These are phyloP conservation scores for Saccharum officinarum DNA, from an alignment of 176 grass and related monocot genomes.

Conservation along the genomic window DNA sequence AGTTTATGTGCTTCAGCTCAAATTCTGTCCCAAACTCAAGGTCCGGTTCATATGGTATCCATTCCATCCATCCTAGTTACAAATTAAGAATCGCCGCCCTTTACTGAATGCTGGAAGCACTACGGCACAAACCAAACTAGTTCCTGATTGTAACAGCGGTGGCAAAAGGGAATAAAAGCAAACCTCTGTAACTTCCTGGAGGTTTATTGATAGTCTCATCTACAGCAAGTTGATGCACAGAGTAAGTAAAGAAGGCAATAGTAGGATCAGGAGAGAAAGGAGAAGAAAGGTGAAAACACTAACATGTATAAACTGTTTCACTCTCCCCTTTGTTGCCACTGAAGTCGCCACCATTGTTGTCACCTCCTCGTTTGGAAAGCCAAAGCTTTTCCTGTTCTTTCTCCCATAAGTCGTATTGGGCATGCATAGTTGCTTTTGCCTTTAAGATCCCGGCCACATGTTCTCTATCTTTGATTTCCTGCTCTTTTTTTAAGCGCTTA, in stretches of 20 bases:
- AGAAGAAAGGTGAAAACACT: background rate
- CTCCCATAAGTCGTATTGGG: background rate
- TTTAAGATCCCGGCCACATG: background rate
- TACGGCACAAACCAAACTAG: background rate
- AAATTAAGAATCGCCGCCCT: background rate
- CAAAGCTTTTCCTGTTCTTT: background rate
- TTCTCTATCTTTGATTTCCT: background rate
- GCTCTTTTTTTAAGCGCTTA: background rate
- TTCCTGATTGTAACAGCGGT: background rate
- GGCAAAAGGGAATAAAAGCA: slow-evolving; percentile 12
- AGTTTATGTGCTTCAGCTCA: slow-evolving; percentile 16
- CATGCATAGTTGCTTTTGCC: background rate
- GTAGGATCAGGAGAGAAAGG: background rate
- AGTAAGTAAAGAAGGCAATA: background rate
- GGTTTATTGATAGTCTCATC: background rate
- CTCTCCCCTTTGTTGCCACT: background rate
- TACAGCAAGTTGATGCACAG: slow-evolving; percentile 4
- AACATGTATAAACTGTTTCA: background rate
- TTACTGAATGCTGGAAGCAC: background rate
- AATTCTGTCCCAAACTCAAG: slow-evolving; percentile 14
- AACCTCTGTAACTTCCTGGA: slow-evolving; percentile 3
- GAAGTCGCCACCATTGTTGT: background rate
- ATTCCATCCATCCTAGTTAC: background rate
- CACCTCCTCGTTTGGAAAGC: background rate
- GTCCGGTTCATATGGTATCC: slow-evolving; percentile 9